Evolutionary conservation across 2,329 filamentous ascomycete genomes (phyloP), one percentile per base, ranked within the genome.

Genomic region (Xylaria hypoxylon): DNA sequence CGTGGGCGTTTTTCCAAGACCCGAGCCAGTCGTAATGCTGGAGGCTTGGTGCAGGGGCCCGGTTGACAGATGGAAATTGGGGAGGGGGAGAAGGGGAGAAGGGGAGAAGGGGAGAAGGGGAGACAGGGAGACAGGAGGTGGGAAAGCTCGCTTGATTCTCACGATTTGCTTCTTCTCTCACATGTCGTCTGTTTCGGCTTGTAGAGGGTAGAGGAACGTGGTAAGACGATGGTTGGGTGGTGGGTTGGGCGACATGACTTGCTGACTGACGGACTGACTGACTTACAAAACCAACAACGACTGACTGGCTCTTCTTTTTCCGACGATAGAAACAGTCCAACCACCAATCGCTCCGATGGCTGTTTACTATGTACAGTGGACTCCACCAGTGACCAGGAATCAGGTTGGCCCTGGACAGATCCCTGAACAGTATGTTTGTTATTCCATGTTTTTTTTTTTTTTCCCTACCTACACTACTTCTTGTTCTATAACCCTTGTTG

Each of bases 31-130:
- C 40, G 68, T 70, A 74, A 69, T 70, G 69, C 65, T 68, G 69
- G 74, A 71, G 66, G 70, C 70, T 71, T 70, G 72, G 70, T 71
- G 61, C 68, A 70, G 67, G 65, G 65, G 64, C 17, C 59, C 19
- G 59, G 68, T 61, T 44, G 59, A 19, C 64, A 70, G 60, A 69
- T 67, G 67, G 42, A 40, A 55, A 31, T 40, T 47, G 57, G 48
- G 26, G 59, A 26, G 59, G 58, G 47, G 26, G n/a, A n/a, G n/a
- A n/a, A n/a, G n/a, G n/a, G n/a, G n/a, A n/a, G n/a, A n/a, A n/a
- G n/a, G 50, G 38, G 38, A 15, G n/a, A 42, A 7, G 38, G 38
- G 38, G 13, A 42, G 13, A 17, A 15, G 38, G 13, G 19, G 15
- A 26, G 51, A 38, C 35, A 15, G 35, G 26, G 44, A 47, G 48